phyloP scores from a whole-genome alignment of 331 rosid genomes.

The Telfairia occidentalis region DNA sequence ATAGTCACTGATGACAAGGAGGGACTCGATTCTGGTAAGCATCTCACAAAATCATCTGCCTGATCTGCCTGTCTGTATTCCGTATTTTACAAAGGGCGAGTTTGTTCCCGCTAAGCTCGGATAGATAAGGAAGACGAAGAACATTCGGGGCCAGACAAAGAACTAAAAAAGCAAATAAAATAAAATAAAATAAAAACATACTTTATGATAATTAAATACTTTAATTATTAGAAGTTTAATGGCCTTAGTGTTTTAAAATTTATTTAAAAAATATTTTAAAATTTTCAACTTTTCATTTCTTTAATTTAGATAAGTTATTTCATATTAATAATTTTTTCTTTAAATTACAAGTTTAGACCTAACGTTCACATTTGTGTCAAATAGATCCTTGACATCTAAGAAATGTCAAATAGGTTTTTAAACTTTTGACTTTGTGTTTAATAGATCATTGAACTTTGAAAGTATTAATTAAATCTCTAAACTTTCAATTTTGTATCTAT shows the following conservation, averaged over 20 bases:
- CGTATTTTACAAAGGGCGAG: neutral
- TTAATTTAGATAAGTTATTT: neutral
- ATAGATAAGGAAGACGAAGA: neutral
- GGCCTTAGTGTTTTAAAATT: neutral
- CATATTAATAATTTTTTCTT: too few species aligned
- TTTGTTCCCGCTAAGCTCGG: neutral
- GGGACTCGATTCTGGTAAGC: conserved; percentile 66
- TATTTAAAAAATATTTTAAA: neutral
- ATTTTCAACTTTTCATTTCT: neutral
- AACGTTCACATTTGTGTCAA: too few species aligned
- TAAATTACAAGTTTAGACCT: too few species aligned
- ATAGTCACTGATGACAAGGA: conserved; percentile 93
- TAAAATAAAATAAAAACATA: too few species aligned
- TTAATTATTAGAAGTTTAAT: neutral
- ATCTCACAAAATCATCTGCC: neutral
- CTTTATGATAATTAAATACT: neutral
- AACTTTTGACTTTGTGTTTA: too few species aligned
- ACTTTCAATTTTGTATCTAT: too few species aligned
- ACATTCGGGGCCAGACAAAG: neutral
- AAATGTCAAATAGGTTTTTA: too few species aligned
- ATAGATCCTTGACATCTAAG: too few species aligned
- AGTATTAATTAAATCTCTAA: too few species aligned
- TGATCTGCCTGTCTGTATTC: neutral
- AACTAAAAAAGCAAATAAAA: neutral
- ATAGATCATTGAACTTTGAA: too few species aligned